Conservation (phyloP, 2,329 filamentous ascomycete genomes). For the Pezicula carpinea region DNA sequence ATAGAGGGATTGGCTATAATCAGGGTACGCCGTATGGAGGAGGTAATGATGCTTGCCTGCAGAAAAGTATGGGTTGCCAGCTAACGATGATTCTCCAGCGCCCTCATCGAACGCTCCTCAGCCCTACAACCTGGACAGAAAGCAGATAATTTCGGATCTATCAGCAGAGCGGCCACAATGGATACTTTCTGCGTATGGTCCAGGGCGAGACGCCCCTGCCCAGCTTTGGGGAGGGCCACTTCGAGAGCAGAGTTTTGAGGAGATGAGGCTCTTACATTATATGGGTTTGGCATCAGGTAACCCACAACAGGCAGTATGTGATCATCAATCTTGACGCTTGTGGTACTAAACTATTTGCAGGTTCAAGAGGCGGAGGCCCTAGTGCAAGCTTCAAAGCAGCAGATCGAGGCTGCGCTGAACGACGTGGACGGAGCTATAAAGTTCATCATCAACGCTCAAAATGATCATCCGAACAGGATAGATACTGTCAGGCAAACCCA, state of each 20-base stretch:
- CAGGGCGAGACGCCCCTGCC: constrained; percentile 68
- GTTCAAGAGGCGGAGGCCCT: constrained; percentile 56
- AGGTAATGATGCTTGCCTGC: constrained; percentile 8
- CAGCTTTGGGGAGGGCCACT: constrained; percentile 78
- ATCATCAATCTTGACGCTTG: background rate
- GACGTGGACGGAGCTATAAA: constrained; percentile 69
- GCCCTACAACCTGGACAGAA: constrained; percentile 29
- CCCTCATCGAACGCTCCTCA: constrained; percentile 3
- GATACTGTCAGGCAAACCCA: constrained; percentile 50
- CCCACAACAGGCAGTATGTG: constrained; percentile 37
- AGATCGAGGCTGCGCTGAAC: constrained; percentile 65
- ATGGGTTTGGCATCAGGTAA: constrained; percentile 58
- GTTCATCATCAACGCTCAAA: constrained; percentile 61
- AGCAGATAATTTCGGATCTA: constrained; percentile 62
- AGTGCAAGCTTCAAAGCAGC: constrained; percentile 60
- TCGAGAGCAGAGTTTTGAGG: constrained; percentile 84
- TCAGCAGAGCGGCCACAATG: constrained; percentile 70
- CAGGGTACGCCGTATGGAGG: constrained; percentile 7
- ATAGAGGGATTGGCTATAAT: background rate
- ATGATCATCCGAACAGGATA: constrained; percentile 70
- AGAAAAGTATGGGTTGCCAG: background rate
- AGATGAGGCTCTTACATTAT: constrained; percentile 78
- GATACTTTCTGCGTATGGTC: constrained; percentile 83
- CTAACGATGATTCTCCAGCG: constrained; percentile 6
- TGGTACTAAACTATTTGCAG: constrained; percentile 32